A percentile compares a stretch with the other conserved stretches of the same genome.
Conservation (phyloP, 768 basidiomycete genomes). For the Russula ochroleuca region DNA sequence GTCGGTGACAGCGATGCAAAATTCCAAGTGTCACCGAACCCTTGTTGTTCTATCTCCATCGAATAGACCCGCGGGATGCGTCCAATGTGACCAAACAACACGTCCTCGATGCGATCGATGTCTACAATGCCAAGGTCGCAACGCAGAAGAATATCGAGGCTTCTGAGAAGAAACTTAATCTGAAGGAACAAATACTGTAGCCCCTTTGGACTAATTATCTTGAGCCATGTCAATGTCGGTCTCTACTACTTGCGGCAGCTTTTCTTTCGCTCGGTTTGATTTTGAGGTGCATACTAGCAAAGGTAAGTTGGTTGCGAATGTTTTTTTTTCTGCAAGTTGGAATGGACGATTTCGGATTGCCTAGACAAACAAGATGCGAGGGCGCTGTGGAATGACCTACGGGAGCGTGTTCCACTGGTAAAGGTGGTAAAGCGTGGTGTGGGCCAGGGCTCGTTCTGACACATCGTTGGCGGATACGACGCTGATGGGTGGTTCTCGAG, state of each 20-base stretch:
- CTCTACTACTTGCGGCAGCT: slow-evolving; percentile 78
- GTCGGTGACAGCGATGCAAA: slow-evolving; percentile 46
- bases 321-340: not conserved
- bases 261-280: slow-evolving; percentile 81
- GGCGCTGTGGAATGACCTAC: slow-evolving; percentile 69
- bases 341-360: slow-evolving; percentile 17
- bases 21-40: slow-evolving; percentile 53
- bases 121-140: slow-evolving; percentile 66
- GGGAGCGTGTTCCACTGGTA: slow-evolving; percentile 69
- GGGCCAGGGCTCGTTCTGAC: slow-evolving; percentile 73
- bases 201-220: not conserved
- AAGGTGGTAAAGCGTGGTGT: slow-evolving; percentile 69
- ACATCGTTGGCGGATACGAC: slow-evolving; percentile 73
- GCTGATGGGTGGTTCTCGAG: slow-evolving; percentile 51
- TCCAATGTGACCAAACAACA: slow-evolving; percentile 70
- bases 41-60: slow-evolving; percentile 51
- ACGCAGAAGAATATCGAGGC: slow-evolving; percentile 66
- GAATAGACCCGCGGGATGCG: slow-evolving; percentile 76
- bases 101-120: slow-evolving; percentile 79
- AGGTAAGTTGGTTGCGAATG: slow-evolving; percentile 37
- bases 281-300: slow-evolving; percentile 69
- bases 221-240: slow-evolving; percentile 67
- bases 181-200: slow-evolving; percentile 51
- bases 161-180: slow-evolving; percentile 51
- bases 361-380: slow-evolving; percentile 67